Base-by-base conservation (phyloP, 331 rosid species). In the Cydonia oblonga region DNA sequence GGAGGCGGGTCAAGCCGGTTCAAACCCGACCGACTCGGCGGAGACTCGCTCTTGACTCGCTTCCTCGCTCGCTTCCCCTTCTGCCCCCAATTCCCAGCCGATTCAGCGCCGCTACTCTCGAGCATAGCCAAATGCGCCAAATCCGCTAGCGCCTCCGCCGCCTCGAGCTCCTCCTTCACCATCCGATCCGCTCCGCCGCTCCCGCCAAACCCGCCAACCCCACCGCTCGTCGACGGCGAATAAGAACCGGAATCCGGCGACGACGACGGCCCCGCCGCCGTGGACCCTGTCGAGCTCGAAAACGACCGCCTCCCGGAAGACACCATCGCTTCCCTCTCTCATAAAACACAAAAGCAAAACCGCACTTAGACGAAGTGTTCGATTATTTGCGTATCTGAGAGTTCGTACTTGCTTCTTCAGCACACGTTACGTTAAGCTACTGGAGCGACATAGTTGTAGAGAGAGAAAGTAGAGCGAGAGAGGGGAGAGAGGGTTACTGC, bases 121-220 rank as follows among this genome's bases (percentile, higher is more conserved):
- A 81, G 80, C 88, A 84, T 80, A 35, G 93, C 96, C 57, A 88
- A 74, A n/a, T 76, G 79, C 2, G 98, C 89, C 72, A 92, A 74
- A 82, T 87, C 87, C 15, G 90, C 97, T 0, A 95, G 86, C 67
- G 96, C 93, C 91, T 89, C 97, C 46, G 99, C 99, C 78, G 96
- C 99, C 83, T 91, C 92, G 60, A 95, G 80, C 90, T 95, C 98
- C n/a, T 76, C 83, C 82, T 75, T 73, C 57, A 87, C 85, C 83
- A 86, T 65, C 73, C 64, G 86, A 86, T 87, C 97, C 74, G 69
- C 42, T 9, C 42, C 72, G 32, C 23, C 60, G 20, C 54, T 18
- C 1, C 20, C 54, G 42, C 79, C 29, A 38, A 38, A 38, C 9
- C 13, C 9, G 13, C 9, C 13, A 2, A 32, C 52, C 63, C 29